Evolutionary conservation across 257 asterid genomes (phyloP).

Genomic region (Sherardia arvensis): DNA sequence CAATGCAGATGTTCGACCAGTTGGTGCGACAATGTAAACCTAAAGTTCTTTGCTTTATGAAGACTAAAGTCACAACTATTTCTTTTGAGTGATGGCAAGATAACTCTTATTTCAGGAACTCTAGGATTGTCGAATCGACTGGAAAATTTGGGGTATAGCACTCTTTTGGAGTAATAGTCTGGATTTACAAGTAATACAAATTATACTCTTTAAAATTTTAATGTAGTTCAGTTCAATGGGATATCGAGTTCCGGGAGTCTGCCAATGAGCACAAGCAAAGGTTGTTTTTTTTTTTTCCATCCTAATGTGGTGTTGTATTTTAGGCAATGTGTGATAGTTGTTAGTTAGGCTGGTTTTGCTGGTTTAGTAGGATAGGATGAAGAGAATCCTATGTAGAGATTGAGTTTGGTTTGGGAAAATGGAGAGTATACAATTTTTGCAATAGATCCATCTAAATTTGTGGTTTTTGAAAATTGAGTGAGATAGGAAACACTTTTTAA

Average conservation of each 20-base stretch:
- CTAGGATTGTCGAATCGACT: too few relatives aligned
- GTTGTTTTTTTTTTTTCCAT: constrained; percentile 23
- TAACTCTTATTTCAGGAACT: too few relatives aligned
- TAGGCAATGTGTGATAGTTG: not conserved
- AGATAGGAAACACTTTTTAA: not conserved
- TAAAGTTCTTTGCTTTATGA: too few relatives aligned
- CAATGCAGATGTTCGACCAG: too few relatives aligned
- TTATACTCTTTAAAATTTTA: too few relatives aligned
- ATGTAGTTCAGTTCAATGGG: too few relatives aligned
- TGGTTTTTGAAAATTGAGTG: not conserved
- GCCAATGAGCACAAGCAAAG: constrained; percentile 92
- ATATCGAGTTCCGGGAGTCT: constrained; percentile 84
- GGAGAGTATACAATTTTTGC: not conserved
- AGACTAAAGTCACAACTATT: too few relatives aligned
- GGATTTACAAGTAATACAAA: too few relatives aligned
- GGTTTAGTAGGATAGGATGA: not conserved
- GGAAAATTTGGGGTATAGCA: too few relatives aligned
- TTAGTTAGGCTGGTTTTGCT: not conserved
- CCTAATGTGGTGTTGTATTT: not conserved
- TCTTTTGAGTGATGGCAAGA: too few relatives aligned
- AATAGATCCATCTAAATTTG: not conserved
- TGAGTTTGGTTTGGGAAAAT: not conserved
- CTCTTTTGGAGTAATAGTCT: too few relatives aligned
- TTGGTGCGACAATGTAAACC: too few relatives aligned
- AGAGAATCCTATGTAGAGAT: not conserved